Evolutionary conservation across 495 filamentous ascomycete species (phyloP).

Genomic region (Pseudomonodictys pantanalensis): DNA sequence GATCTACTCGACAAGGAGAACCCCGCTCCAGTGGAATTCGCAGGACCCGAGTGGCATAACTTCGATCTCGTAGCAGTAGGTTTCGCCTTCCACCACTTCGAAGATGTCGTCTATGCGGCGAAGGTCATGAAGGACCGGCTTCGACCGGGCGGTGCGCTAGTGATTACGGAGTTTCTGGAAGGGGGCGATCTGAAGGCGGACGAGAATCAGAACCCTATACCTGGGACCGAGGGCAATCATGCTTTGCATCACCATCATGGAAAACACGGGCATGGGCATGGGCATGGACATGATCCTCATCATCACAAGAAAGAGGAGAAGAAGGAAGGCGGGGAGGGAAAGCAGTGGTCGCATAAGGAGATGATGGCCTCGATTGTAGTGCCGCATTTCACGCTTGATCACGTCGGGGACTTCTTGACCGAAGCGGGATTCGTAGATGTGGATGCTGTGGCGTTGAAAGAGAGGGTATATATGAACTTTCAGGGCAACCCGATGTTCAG

Average conservation of each 20-base stretch:
- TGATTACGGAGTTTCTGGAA: conserved; percentile 64
- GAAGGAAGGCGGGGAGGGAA: background rate
- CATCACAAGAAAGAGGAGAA: conserved; percentile 14
- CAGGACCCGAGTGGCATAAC: conserved; percentile 49
- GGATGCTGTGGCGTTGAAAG: conserved; percentile 10
- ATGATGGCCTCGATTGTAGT: conserved; percentile 15
- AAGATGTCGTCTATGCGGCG: conserved; percentile 55
- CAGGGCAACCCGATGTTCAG: conserved; percentile 18
- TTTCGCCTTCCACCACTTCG: conserved; percentile 71
- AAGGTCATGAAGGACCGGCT: conserved; percentile 57
- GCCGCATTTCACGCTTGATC: conserved; percentile 9
- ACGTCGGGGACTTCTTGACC: conserved; percentile 21
- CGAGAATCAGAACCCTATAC: conserved; percentile 37
- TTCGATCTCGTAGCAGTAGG: conserved; percentile 67
- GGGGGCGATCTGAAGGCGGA: conserved; percentile 36
- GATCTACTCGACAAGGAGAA: conserved; percentile 52
- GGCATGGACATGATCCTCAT: conserved; percentile 19
- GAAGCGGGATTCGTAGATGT: conserved; percentile 31
- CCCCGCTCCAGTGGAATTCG: conserved; percentile 41
- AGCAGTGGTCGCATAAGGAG: background rate
- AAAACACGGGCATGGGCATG: conserved; percentile 34
- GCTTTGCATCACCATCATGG: conserved; percentile 53
- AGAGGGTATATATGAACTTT: conserved; percentile 30
- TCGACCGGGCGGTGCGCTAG: conserved; percentile 58
- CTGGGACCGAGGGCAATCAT: conserved; percentile 27